Percentiles rank a stretch among this genome's conserved stretches.
Evolutionary conservation across 306 rosid genomes (phyloP).

Genomic region (Geum urbanum): DNA sequence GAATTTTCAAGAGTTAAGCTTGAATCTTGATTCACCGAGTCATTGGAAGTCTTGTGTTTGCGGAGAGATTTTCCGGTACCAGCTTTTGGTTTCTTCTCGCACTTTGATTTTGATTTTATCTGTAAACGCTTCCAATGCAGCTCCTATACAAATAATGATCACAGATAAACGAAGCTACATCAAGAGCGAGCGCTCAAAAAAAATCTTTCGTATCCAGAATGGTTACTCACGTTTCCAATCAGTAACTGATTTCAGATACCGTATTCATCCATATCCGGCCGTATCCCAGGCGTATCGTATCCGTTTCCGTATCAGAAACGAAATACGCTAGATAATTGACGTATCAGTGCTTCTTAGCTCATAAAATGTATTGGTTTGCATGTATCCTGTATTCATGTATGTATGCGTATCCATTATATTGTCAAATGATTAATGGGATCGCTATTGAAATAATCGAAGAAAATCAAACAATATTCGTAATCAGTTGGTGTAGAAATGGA

Average conservation of each 20-base stretch:
- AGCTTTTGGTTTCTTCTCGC: slow-evolving; percentile 44
- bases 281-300: too few relatives aligned
- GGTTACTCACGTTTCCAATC: too few relatives aligned
- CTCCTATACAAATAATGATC: slow-evolving; percentile 37
- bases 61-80: slow-evolving; percentile 25
- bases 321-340: too few relatives aligned
- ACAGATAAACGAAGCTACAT: not conserved
- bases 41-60: slow-evolving; percentile 13
- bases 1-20: slow-evolving; percentile 26
- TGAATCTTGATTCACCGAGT: slow-evolving; percentile 27
- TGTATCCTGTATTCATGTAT: not conserved
- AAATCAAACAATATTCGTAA: not conserved
- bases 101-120: slow-evolving; percentile 58
- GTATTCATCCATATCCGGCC: too few relatives aligned
- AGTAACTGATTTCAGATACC: too few relatives aligned
- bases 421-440: not conserved
- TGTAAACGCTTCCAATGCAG: slow-evolving; percentile 65
- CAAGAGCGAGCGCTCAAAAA: not conserved
- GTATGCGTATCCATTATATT: not conserved
- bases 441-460: not conserved
- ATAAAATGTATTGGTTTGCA: not conserved
- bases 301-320: too few relatives aligned
- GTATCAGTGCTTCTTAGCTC: too few relatives aligned
- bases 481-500: not conserved
- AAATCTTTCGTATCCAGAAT: not conserved